Evolutionary conservation across 495 filamentous ascomycete species (phyloP), one percentile per base, ranked within the genome.

Genomic region (Talaromyces trachyspermus): DNA sequence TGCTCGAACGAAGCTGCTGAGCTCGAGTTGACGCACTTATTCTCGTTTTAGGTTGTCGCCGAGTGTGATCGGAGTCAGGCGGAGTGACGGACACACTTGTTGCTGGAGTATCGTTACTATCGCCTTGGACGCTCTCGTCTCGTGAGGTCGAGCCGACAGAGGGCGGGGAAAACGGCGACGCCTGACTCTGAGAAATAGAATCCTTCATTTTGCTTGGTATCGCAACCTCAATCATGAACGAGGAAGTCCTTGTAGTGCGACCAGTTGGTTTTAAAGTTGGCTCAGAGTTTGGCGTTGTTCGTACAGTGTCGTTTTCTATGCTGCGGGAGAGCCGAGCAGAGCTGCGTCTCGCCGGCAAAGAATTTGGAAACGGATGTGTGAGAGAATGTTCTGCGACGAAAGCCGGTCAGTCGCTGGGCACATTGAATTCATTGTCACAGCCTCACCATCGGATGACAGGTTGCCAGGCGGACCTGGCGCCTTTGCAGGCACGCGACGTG

Each of bases 41-140:
- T 26, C 62, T 55, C 5, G 56, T 55, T 25, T 56, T 60, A 5
- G 57, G 20, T 14, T 57, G 35, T 15, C 30, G n/a, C 8, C 44
- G n/a, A 38, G 61, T 64, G 10, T 33, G 48, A 20, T 67, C 55
- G 3, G 65, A 61, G 46, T 66, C 70, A 6, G 52, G 64, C 35
- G 85, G 80, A 7, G 85, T 85, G 4, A 72, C 74, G 22, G 71
- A 66, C 49, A 78, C 73, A 58, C 86, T 92, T 10, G 88, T 95
- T 17, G 79, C 82, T 7, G 88, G 87, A 4, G 89, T 95, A 33
- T 80, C 80, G 54, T n/a, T n/a, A n/a, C n/a, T n/a, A n/a, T n/a
- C n/a, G n/a, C n/a, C n/a, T n/a, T 77, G 81, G 22, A 78, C 81
- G 42, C 73, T 80, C 1, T 74, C 75, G 30, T 74, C 68, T 37